Evolutionary conservation across 2,329 filamentous ascomycete genomes (phyloP), one percentile per base, ranked within the genome.

Genomic region (Emergomyces africanus): DNA sequence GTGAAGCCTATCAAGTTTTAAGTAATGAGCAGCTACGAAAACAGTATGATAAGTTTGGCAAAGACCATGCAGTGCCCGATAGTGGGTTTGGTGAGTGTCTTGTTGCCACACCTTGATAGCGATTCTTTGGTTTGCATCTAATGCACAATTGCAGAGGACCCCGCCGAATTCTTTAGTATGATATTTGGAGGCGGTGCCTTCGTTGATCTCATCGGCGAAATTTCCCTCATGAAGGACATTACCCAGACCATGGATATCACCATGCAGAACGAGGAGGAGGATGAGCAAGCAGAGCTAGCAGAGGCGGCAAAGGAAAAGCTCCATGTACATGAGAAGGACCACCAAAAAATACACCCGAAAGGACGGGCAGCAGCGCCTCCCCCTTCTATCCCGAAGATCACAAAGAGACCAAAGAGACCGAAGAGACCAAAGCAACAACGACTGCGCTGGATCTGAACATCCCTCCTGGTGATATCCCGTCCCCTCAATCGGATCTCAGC

Each of bases 181-280:
- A 99, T 99, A 67, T 99, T 99, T 70, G 94, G 94, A 66, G 94
- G 94, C 61, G 92, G 96, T 67, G 90, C 92, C 14, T 99, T 99
- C 69, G 80, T 87, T 62, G 92, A 99, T 78, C 90, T 94, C 80
- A 97, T 99, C 69, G 94, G 94, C 65, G 94, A 99, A 80, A 96
- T 99, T 66, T 94, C 89, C 56, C 83, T 99, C 60, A 96, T 99
- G 89, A 97, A 96, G 78, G 94, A 99, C 70, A 81, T 99, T 58
- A 97, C 92, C 20, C 90, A 90, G 69, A 96, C 91, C 50, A 97
- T 99, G 92, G 94, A 99, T 69, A 97, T 99, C 65, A 91, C 90
- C 23, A 92, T 90, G 85, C 81, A 88, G 59, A 85, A 85, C 62
- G 83, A 84, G 72, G 89, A 90, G 67, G 86, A 88, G 65, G 84